Base-by-base conservation (phyloP, 2,329 filamentous ascomycete genomes). In the Cadophora gregata region DNA sequence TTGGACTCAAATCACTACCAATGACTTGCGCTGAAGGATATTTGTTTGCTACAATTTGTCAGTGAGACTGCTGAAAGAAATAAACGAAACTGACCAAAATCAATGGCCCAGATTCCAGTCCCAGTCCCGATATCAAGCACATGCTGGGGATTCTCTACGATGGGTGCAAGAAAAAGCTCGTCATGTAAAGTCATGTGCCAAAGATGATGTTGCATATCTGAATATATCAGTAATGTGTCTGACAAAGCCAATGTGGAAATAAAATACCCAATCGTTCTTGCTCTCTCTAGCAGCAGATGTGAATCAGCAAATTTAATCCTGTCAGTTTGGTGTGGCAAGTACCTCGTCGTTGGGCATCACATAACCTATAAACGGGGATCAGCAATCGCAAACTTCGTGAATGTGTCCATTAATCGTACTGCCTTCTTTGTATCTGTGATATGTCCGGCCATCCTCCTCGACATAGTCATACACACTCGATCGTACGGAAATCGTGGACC, bases 361-460 rank as follows among this genome's bases (percentile, higher is more conserved):
- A 36, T 67, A 67, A 45, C 60, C 61, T 67, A 51, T 12, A 21
- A 25, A 50, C 4, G 4, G n/a, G 14, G 29, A 36, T 56, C 7
- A 56, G 19, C 19, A 36, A 45, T 9, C 50, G 27, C 5, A 0
- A 19, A 3, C 25, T 27, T 27, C 5, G 9, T 24, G 24, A 0
- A 56, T 36, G 7, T 5, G 24, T 16, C 21, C 7, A 36, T 24
- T 12, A 6, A 58, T 62, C 71, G 63, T 62, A 73, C 71, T 67
- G 16, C 81, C 82, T 47, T 81, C 79, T 47, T 81, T 78, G 68
- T 74, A 79, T 6, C 77, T 76, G 59, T 85, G 83, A 65, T 84
- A 85, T 5, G 81, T 78, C 1, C 83, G 77, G 2, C 82, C 82
- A 63, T 84, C 82, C 65, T 84, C 82, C 69, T 80, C 82, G 36